Evolutionary conservation across 805 yeast species (phyloP).

Genomic region (Zygoascus tannicola): DNA sequence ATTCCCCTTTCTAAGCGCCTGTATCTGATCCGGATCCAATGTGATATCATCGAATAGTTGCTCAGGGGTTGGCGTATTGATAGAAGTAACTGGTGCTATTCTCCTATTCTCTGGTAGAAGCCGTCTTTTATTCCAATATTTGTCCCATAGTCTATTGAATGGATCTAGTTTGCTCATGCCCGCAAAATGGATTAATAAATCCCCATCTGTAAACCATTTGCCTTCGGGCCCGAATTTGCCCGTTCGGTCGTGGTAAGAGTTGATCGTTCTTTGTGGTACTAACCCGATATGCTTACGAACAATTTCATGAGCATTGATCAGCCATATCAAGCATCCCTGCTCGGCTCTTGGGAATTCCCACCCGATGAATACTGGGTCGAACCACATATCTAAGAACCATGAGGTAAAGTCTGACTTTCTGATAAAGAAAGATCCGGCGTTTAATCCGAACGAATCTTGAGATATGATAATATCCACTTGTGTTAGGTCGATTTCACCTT

Average conservation of each 20-base stretch:
- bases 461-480: constrained; percentile 22
- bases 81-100: background rate
- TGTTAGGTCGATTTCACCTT: constrained; percentile 14
- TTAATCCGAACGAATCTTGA: constrained; percentile 24
- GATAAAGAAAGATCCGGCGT: constrained; percentile 28
- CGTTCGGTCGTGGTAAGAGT: constrained; percentile 20
- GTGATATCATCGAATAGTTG: too few species aligned
- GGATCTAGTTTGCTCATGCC: constrained; percentile 2
- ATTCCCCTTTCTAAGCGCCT: too few species aligned
- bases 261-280: constrained; percentile 25
- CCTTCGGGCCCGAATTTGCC: background rate
- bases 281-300: constrained; percentile 22
- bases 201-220: constrained; percentile 18
- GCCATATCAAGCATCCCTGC: constrained; percentile 20
- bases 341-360: constrained; percentile 16
- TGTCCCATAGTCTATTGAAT: constrained; percentile 1
- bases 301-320: constrained; percentile 14
- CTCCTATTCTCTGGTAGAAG: background rate
- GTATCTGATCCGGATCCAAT: too few species aligned
- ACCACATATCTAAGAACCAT: constrained; percentile 25
- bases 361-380: constrained; percentile 16
- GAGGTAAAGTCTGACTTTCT: constrained; percentile 17
- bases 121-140: background rate
- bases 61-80: too few species aligned
- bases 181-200: constrained; percentile 23